Evolutionary conservation across 768 basidiomycete species (phyloP).

Genomic region (Mycena olivaceomarginata): DNA sequence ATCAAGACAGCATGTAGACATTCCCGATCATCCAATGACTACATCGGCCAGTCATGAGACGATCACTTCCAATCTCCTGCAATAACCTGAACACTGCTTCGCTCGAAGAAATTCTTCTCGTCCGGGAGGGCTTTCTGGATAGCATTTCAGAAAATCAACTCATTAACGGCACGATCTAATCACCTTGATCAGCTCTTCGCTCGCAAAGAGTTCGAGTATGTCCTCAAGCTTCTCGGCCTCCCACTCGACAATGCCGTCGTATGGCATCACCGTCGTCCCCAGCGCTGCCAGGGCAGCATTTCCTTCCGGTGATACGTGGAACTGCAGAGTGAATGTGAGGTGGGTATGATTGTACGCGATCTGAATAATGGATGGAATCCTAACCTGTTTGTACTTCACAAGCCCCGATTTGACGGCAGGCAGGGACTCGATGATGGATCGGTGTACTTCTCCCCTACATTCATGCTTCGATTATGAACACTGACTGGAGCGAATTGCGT

Average conservation of each 20-base stretch:
- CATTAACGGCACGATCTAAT: background rate
- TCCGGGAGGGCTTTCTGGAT: constrained; percentile 30
- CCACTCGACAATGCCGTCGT: constrained; percentile 36
- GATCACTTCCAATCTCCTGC: constrained; percentile 24
- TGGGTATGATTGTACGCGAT: background rate
- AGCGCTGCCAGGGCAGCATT: constrained; percentile 27
- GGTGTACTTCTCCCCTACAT: constrained; percentile 26
- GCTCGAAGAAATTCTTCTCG: constrained; percentile 41
- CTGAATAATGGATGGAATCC: background rate
- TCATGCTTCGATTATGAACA: too few species aligned
- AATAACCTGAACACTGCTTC: constrained; percentile 34
- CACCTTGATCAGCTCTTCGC: constrained; percentile 24
- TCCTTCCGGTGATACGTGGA: constrained; percentile 32
- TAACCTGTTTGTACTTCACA: constrained; percentile 36
- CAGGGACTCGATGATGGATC: constrained; percentile 26
- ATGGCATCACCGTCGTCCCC: constrained; percentile 18
- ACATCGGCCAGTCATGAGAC: too few species aligned
- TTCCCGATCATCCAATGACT: too few species aligned
- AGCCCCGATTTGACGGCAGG: constrained; percentile 39
- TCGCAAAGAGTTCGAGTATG: constrained; percentile 22
- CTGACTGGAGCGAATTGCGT: background rate
- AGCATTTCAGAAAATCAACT: background rate
- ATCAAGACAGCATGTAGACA: too few species aligned
- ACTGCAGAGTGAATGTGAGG: constrained; percentile 9
- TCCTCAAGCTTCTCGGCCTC: constrained; percentile 32